These are phyloP conservation scores for Chlamydomonas sphaeroides DNA, from an alignment of 139 green algal species.

Conservation along the genomic window DNA sequence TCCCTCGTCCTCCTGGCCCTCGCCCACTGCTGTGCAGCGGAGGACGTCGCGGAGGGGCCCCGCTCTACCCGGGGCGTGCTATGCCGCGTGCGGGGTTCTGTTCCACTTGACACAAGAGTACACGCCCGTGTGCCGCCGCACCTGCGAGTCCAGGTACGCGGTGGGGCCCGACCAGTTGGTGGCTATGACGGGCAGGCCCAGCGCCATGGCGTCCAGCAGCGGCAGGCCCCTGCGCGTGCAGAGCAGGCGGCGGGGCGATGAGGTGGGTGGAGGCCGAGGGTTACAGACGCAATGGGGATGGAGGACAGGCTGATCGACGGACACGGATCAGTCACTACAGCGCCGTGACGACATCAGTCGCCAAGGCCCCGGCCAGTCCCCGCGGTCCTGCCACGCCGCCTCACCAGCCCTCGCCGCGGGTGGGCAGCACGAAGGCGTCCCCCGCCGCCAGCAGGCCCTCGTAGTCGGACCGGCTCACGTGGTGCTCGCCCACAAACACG, in stretches of 20 bases:
- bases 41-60: background rate
- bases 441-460: conserved; percentile 53
- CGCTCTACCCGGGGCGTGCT: background rate
- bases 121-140: conserved; percentile 12
- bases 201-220: conserved; percentile 70
- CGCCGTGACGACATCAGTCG: too few relatives aligned
- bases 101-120: too few relatives aligned
- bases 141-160: conserved; percentile 57
- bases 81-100: conserved; percentile 16
- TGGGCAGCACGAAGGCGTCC: conserved; percentile 80
- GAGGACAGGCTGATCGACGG: too few relatives aligned
- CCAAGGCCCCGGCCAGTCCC: too few relatives aligned
- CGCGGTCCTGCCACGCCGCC: too few relatives aligned
- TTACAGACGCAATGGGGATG: too few relatives aligned
- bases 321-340: too few relatives aligned
- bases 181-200: conserved; percentile 63
- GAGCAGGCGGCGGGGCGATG: too few relatives aligned
- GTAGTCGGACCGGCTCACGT: background rate
- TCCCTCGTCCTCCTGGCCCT: too few relatives aligned
- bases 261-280: too few relatives aligned
- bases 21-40: too few relatives aligned
- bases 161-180: conserved; percentile 69
- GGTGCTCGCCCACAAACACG: background rate
- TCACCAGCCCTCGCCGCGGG: conserved; percentile 72
- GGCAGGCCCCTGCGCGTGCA: conserved; percentile 62